Evolutionary conservation across 2,329 filamentous ascomycete genomes (phyloP).

Genomic region (Cladosporium sp.): DNA sequence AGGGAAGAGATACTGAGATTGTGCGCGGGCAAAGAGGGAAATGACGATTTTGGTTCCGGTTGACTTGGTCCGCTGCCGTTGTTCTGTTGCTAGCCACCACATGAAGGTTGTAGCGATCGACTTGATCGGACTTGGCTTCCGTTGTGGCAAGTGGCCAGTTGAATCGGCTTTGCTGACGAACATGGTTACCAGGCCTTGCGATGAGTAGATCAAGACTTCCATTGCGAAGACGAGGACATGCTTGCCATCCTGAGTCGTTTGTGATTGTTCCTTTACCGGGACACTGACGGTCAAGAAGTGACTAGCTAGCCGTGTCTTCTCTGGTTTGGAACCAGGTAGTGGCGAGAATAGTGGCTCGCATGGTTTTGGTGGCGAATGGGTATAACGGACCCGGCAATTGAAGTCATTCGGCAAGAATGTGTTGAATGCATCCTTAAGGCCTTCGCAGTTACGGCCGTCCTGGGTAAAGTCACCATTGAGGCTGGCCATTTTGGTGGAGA

Average conservation of each 20-base stretch:
- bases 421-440: conserved; percentile 48
- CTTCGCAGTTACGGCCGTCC: conserved; percentile 3
- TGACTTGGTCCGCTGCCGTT: conserved; percentile 53
- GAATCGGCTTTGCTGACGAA: conserved; percentile 98
- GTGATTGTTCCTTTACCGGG: conserved; percentile 41
- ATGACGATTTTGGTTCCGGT: conserved; percentile 64
- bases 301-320: conserved; percentile 81
- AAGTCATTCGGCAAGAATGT: conserved; percentile 55
- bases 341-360: conserved; percentile 78
- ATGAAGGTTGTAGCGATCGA: conserved; percentile 75
- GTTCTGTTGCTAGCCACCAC: conserved; percentile 62
- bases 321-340: conserved; percentile 68
- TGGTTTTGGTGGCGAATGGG: conserved; percentile 79
- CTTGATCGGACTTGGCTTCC: conserved; percentile 72
- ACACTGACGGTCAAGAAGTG: conserved; percentile 69
- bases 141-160: conserved; percentile 76
- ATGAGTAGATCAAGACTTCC: conserved; percentile 84
- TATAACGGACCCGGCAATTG: conserved; percentile 74
- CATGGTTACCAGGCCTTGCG: conserved; percentile 75
- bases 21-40: conserved; percentile 88
- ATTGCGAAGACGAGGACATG: conserved; percentile 75
- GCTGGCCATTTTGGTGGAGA: conserved; percentile 13
- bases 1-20: conserved; percentile 92
- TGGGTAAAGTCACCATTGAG: conserved; percentile 7
- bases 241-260: conserved; percentile 31